Evolutionary conservation across 805 yeast species (phyloP), one percentile per base, ranked within the genome.

Genomic region (Metschnikowia lunata): DNA sequence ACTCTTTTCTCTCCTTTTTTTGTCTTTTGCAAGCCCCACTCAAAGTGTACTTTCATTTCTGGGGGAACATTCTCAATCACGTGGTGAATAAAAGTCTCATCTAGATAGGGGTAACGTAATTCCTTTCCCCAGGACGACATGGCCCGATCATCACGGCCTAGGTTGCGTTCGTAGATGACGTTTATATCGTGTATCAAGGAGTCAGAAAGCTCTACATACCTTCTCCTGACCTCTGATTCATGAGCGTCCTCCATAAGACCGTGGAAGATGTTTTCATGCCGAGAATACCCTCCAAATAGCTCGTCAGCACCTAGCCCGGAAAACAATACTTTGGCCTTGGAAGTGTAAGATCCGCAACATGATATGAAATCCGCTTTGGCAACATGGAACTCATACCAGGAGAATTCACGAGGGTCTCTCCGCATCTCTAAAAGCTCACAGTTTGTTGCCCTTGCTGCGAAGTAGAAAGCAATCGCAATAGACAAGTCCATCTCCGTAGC

Each of bases 281-380:
- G 74, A 18, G 95, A 86, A 61, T 93, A 93, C 0, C 99, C 99
- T 0, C 96, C 99, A 69, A 86, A 90, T 14, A 93, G 66, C 63
- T 93, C 99, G 66, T 93, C 99, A 0, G 99, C 99, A 1, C 99
- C 99, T 10, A 93, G 71, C 0, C 99, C 99, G 42, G 96, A 87
- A 30, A 93, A 69, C 8, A 93, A 62, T 0, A 93, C 96, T 51
- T 80, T 77, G 8, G 88, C 76, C 8, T 64, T 60, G 14, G 89
- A 76, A 2, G 58, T 50, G 54, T 82, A 84, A 7, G 51, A 44
- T 9, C 18, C 11, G 3, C 27, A 26, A 6, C 13, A 35, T 4
- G 34, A 32, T 12, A 38, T 14, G 8, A 34, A 42, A 7, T 23
- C 30, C 7, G 29, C 32, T 15, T 15, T 38, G 3, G 8, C 7